These are phyloP conservation scores for Saxophila tyrrhenica DNA, from an alignment of 495 filamentous ascomycete species.

Conservation along the genomic window DNA sequence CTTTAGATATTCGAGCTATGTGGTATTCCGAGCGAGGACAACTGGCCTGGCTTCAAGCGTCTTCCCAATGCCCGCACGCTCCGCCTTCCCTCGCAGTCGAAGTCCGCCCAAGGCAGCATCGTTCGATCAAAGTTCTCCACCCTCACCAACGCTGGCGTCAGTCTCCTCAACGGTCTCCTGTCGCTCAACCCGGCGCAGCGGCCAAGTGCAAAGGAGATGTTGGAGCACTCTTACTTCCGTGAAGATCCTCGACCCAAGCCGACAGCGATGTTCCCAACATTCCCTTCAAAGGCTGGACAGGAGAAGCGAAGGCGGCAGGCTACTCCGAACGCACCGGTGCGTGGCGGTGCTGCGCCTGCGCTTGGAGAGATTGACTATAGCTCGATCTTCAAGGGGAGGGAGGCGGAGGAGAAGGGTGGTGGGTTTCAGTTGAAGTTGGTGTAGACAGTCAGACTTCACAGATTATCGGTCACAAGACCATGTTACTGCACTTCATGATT, in stretches of 20 bases:
- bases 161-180: constrained; percentile 57
- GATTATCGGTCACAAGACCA: too few species aligned
- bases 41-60: constrained; percentile 78
- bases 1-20: constrained; percentile 72
- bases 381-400: constrained; percentile 61
- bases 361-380: constrained; percentile 66
- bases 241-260: constrained; percentile 84
- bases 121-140: constrained; percentile 69
- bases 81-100: constrained; percentile 48
- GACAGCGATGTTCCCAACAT: constrained; percentile 53
- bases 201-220: constrained; percentile 57
- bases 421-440: constrained; percentile 71
- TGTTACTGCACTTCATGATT: too few species aligned
- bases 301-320: constrained; percentile 63
- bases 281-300: constrained; percentile 87
- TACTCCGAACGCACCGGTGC: constrained; percentile 77
- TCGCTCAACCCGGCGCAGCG: constrained; percentile 62
- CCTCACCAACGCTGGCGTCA: constrained; percentile 62
- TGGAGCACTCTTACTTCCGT: constrained; percentile 71
- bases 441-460: background rate
- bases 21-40: constrained; percentile 75
- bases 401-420: constrained; percentile 62
- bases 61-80: constrained; percentile 82
- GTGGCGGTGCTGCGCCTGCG: constrained; percentile 55
- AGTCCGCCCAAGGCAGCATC: constrained; percentile 12